Evolutionary conservation across 2,329 filamentous ascomycete genomes (phyloP).

Genomic region (Ophiostoma triangulosporum): DNA sequence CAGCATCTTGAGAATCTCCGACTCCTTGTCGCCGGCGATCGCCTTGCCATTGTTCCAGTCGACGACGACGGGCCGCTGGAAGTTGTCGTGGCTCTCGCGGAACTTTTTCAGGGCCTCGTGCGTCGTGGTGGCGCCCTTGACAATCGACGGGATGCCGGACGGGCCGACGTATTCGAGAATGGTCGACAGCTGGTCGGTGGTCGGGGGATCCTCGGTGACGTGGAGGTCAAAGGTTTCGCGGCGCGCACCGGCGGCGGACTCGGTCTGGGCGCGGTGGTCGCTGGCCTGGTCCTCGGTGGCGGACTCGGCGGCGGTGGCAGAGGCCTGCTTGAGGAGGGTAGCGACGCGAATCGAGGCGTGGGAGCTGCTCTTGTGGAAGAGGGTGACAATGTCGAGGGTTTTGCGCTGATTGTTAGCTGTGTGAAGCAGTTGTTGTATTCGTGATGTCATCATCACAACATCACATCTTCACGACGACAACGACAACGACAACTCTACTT

Average conservation of each 20-base stretch:
- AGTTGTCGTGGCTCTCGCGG: slow-evolving; percentile 52
- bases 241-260: slow-evolving; percentile 23
- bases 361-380: slow-evolving; percentile 78
- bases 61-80: slow-evolving; percentile 70
- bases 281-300: slow-evolving; percentile 33
- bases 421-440: background rate
- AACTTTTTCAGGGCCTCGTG: slow-evolving; percentile 70
- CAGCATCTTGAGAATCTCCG: slow-evolving; percentile 75
- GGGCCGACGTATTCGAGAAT: slow-evolving; percentile 42
- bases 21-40: slow-evolving; percentile 65
- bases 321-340: slow-evolving; percentile 67
- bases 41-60: slow-evolving; percentile 91
- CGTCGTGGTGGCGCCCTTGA: slow-evolving; percentile 60
- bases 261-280: slow-evolving; percentile 47
- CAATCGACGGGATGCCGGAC: slow-evolving; percentile 43
- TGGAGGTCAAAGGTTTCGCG: slow-evolving; percentile 68
- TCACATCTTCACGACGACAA: background rate
- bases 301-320: slow-evolving; percentile 51
- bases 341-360: slow-evolving; percentile 61
- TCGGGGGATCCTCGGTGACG: slow-evolving; percentile 41
- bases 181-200: slow-evolving; percentile 29
- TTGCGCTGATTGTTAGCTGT: slow-evolving; percentile 42
- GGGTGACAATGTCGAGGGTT: slow-evolving; percentile 78
- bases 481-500: background rate
- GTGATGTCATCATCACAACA: background rate